A percentile compares a stretch with the other conserved stretches of the same genome.
These are phyloP conservation scores for Fusarium albidum DNA, from an alignment of 2,329 filamentous ascomycete genomes.

Conservation along the genomic window DNA sequence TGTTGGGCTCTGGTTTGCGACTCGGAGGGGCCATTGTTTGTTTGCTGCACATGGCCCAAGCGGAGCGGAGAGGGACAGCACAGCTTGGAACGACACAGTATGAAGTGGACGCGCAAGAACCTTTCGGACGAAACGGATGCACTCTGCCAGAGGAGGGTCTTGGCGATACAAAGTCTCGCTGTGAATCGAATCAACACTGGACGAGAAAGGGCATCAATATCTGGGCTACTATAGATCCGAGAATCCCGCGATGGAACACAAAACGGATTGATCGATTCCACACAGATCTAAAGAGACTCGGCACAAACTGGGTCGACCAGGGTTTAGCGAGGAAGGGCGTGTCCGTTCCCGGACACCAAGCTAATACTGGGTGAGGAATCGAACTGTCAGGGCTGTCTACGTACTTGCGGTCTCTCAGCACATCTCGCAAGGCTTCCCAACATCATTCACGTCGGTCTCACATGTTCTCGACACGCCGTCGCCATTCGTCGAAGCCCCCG, in stretches of 20 bases:
- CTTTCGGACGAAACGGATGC: constrained; percentile 7
- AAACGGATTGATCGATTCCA: constrained; percentile 22
- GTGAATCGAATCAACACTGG: neutral
- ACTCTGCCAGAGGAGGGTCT: neutral
- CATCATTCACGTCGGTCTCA: constrained; percentile 19
- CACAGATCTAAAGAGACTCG: constrained; percentile 26
- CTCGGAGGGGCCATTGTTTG: constrained; percentile 21
- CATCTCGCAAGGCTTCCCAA: constrained; percentile 12
- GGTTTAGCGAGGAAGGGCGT: constrained; percentile 12
- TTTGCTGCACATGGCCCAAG: constrained; percentile 25
- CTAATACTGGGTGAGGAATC: constrained; percentile 9
- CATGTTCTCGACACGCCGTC: constrained; percentile 4
- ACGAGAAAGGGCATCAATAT: constrained; percentile 9
- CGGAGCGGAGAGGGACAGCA: neutral
- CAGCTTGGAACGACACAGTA: constrained; percentile 5
- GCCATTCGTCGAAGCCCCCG: neutral
- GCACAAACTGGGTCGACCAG: constrained; percentile 13
- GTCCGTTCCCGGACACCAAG: constrained; percentile 14
- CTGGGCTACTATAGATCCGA: constrained; percentile 5
- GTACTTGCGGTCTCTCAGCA: constrained; percentile 18
- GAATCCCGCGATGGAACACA: constrained; percentile 14
- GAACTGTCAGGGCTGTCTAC: too few species aligned
- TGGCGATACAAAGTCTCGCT: constrained; percentile 6
- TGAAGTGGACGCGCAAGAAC: constrained; percentile 10
- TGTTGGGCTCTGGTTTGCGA: constrained; percentile 22